These are phyloP conservation scores for Prunus yedoensis DNA, from an alignment of 331 rosid genomes.

Conservation along the genomic window DNA sequence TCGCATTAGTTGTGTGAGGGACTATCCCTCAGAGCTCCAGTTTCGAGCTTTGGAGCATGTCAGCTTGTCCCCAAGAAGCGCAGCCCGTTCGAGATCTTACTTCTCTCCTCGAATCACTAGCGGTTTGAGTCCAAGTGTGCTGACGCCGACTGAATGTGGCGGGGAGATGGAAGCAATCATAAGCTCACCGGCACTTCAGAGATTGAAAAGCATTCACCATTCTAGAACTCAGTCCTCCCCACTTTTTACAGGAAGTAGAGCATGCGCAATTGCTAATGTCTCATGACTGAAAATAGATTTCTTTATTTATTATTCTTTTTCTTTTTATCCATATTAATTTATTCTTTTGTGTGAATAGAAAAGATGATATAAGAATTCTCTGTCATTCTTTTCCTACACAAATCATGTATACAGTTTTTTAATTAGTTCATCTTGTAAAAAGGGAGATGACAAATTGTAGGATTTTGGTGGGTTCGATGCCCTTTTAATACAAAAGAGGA, in stretches of 20 bases:
- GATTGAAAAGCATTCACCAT: slow-evolving; percentile 11
- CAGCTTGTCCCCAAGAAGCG: slow-evolving; percentile 73
- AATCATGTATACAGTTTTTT: slow-evolving; percentile 33
- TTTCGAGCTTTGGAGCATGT: slow-evolving; percentile 81
- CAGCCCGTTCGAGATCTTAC: slow-evolving; percentile 30
- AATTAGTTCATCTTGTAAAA: slow-evolving; percentile 38
- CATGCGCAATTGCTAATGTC: slow-evolving; percentile 33
- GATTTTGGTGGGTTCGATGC: slow-evolving; percentile 23
- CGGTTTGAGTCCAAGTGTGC: slow-evolving; percentile 37
- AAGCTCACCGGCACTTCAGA: slow-evolving; percentile 14
- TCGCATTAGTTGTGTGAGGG: slow-evolving; percentile 86
- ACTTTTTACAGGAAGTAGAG: slow-evolving; percentile 41
- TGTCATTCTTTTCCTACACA: slow-evolving; percentile 42
- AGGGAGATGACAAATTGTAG: slow-evolving; percentile 31
- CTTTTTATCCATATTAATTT: slow-evolving; percentile 11
- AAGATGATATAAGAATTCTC: slow-evolving; percentile 39
- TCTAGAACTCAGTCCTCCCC: slow-evolving; percentile 43
- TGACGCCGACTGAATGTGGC: slow-evolving; percentile 20
- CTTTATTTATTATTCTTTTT: slow-evolving; percentile 45
- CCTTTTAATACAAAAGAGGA: slow-evolving; percentile 20
- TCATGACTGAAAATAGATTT: slow-evolving; percentile 36
- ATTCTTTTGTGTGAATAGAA: slow-evolving; percentile 60
- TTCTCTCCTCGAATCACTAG: slow-evolving; percentile 35
- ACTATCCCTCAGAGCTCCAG: slow-evolving; percentile 89
- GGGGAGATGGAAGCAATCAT: slow-evolving; percentile 23